Evolutionary conservation across 2,329 filamentous ascomycete species (phyloP).

Genomic region (Paracorniculantispora psalliotae): DNA sequence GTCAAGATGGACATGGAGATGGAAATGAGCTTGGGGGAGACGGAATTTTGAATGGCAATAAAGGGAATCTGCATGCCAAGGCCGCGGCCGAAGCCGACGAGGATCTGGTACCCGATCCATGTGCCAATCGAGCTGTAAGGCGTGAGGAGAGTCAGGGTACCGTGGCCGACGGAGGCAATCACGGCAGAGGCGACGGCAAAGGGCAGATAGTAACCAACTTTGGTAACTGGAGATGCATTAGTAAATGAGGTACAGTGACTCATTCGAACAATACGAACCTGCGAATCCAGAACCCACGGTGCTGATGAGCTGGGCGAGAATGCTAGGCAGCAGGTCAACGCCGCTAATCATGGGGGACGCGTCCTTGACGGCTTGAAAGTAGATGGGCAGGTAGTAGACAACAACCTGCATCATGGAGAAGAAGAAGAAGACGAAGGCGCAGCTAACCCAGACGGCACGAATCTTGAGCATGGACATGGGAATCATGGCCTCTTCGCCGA

Average conservation of each 20-base stretch:
- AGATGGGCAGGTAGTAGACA: conserved; percentile 8
- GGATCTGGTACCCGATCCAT: conserved; percentile 15
- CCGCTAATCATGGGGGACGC: background rate
- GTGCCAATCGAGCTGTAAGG: background rate
- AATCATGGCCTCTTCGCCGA: conserved; percentile 30
- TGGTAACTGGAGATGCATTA: background rate
- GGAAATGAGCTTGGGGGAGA: background rate
- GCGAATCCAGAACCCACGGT: background rate
- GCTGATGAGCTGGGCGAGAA: background rate
- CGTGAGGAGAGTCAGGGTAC: conserved; percentile 7
- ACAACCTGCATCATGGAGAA: background rate
- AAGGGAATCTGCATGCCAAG: conserved; percentile 5
- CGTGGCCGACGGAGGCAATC: conserved; percentile 2
- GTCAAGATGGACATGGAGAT: background rate
- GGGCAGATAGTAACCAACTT: conserved; percentile 7
- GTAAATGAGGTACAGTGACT: background rate
- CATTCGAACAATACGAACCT: background rate
- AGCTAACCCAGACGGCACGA: conserved; percentile 30
- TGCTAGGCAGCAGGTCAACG: background rate
- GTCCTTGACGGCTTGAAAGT: conserved; percentile 3
- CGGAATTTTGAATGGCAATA: background rate
- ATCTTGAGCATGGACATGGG: conserved; percentile 33
- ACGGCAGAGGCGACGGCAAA: conserved; percentile 10
- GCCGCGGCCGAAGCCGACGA: conserved; percentile 6
- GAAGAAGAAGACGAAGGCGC: conserved; percentile 19